Percentiles rank a stretch among this genome's conserved stretches.
phyloP scores from a whole-genome alignment of 441 rosid genomes.

The Syzygium malaccense region DNA sequence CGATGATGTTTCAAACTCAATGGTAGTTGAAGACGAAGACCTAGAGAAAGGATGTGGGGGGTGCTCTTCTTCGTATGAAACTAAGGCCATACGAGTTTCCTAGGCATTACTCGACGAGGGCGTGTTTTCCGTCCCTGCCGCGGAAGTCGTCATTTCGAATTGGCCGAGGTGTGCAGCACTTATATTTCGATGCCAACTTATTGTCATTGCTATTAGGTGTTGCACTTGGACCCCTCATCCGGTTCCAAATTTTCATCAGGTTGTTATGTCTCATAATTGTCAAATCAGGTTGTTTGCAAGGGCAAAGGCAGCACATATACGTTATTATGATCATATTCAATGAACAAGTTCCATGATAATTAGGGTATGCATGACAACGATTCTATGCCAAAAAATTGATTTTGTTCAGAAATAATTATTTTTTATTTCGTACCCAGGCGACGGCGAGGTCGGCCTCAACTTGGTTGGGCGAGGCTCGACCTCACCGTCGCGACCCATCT shows the following conservation, averaged over 20 bases:
- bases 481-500: no score
- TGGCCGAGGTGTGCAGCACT: accelerated
- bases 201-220: neutral
- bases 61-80: neutral
- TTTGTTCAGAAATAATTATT: no score
- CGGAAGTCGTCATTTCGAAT: neutral
- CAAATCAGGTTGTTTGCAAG: neutral
- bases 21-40: neutral
- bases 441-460: no score
- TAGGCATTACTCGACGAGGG: neutral
- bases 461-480: no score
- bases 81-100: neutral
- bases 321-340: neutral
- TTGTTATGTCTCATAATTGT: neutral
- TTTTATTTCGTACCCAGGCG: no score
- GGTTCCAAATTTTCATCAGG: accelerated
- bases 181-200: neutral
- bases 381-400: no score
- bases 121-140: accelerated
- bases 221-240: neutral
- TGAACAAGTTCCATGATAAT: neutral
- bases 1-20: neutral
- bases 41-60: neutral
- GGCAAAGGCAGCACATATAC: accelerated
- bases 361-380: neutral